Percentiles rank a stretch among this genome's conserved stretches.
phyloP scores from a whole-genome alignment of 208 protist species.

The Acanthamoeba sp. region DNA sequence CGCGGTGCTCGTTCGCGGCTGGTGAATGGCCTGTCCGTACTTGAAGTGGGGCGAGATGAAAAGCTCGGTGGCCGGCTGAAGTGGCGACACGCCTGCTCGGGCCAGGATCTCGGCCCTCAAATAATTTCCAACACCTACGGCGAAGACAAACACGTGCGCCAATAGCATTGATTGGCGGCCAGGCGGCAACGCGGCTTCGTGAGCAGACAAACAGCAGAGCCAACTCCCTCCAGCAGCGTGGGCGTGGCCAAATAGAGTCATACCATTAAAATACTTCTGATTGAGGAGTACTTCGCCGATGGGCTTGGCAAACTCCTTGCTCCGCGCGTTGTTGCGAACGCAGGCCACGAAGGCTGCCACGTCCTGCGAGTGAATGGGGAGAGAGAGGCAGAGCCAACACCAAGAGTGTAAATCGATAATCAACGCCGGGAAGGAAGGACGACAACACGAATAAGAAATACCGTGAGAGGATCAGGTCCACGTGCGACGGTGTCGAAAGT shows the following conservation, averaged over 20 bases:
- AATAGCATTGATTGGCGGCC: no score
- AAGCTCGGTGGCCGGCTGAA: not conserved
- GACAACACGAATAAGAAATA: not conserved
- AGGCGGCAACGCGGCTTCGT: no score
- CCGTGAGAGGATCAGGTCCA: constrained; percentile 21
- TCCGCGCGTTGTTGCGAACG: not conserved
- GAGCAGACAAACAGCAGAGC: not conserved
- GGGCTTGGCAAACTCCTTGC: constrained; percentile 49
- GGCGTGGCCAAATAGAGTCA: no score
- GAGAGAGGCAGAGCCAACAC: not conserved
- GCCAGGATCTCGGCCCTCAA: constrained; percentile 38
- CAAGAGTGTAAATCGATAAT: no score
- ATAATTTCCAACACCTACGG: constrained; percentile 62
- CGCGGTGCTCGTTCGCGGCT: no score
- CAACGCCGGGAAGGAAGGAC: not conserved
- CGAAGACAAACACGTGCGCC: not conserved
- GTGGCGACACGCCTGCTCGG: not conserved
- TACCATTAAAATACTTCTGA: constrained; percentile 70
- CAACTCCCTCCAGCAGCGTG: no score
- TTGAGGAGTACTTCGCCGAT: constrained; percentile 51
- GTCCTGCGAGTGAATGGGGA: not conserved
- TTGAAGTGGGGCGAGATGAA: not conserved
- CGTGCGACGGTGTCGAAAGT: not conserved
- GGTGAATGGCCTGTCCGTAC: not conserved
- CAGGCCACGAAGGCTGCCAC: not conserved